A percentile compares a stretch with the other conserved stretches of the same genome.
These are phyloP conservation scores for Saitozyma podzolica DNA, from an alignment of 768 basidiomycete species.

Conservation along the genomic window DNA sequence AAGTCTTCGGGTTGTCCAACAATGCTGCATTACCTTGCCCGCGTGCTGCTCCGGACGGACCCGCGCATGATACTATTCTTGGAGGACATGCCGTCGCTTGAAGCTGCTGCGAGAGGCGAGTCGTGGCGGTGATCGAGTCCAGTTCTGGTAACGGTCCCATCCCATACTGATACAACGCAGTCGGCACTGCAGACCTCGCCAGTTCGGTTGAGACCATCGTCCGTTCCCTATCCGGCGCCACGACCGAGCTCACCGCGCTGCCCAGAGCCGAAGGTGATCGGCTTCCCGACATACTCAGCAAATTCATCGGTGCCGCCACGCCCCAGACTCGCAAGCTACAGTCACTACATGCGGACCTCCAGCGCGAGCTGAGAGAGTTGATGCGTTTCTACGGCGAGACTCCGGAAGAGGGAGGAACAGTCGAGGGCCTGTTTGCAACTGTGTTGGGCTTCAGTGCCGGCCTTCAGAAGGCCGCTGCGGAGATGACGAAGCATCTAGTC, in stretches of 20 bases:
- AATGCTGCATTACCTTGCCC: constrained; percentile 85
- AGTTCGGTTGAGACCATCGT: constrained; percentile 10
- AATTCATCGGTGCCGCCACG: constrained; percentile 60
- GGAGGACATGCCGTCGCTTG: constrained; percentile 76
- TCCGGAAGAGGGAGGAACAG: constrained; percentile 54
- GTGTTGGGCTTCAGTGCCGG: constrained; percentile 28
- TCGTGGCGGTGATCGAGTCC: background rate
- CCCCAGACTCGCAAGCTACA: constrained; percentile 67
- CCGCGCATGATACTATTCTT: constrained; percentile 68
- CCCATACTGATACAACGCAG: background rate
- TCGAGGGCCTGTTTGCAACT: constrained; percentile 61
- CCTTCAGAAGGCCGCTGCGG: constrained; percentile 46
- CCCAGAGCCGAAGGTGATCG: constrained; percentile 58
- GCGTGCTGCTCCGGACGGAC: constrained; percentile 68
- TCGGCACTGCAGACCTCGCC: background rate
- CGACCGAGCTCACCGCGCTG: constrained; percentile 51
- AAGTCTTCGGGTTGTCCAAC: constrained; percentile 75
- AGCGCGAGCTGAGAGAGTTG: constrained; percentile 63
- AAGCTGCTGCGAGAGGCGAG: constrained; percentile 78
- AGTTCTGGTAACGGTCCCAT: background rate
- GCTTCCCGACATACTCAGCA: constrained; percentile 59
- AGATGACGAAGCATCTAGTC: constrained; percentile 56
- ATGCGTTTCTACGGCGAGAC: constrained; percentile 77
- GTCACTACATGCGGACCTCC: constrained; percentile 62
- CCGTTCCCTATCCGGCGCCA: constrained; percentile 57